Conservation (phyloP, 345 rosid genomes). For the Gossypium rotundifolium region DNA sequence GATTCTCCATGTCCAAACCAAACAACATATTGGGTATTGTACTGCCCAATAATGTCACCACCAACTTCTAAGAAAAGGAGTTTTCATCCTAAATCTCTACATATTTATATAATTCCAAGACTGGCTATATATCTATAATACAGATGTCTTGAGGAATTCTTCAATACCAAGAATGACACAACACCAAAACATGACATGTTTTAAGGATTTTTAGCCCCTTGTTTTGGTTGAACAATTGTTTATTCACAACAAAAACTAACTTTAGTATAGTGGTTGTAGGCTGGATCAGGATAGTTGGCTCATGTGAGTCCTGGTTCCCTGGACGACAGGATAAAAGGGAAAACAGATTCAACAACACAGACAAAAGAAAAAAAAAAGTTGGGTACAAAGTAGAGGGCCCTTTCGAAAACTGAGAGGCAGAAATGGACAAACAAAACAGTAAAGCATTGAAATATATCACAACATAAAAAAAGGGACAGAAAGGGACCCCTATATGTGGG, state of each 20-base stretch:
- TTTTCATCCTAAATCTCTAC: neutral
- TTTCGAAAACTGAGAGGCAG: slow-evolving; percentile 24
- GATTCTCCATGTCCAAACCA: neutral
- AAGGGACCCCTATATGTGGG: slow-evolving; percentile 1
- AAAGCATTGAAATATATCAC: slow-evolving; percentile 21
- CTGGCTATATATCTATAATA: neutral
- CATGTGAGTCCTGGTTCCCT: slow-evolving; percentile 34
- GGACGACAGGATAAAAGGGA: slow-evolving; percentile 16
- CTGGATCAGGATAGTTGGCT: neutral
- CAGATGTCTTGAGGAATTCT: neutral
- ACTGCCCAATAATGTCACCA: neutral
- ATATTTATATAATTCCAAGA: neutral
- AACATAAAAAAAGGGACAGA: slow-evolving; percentile 7
- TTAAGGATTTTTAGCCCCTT: neutral
- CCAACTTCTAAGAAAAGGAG: neutral
- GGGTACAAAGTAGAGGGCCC: slow-evolving; percentile 18
- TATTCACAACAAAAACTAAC: neutral
- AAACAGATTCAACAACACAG: slow-evolving; percentile 5
- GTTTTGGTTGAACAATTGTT: neutral
- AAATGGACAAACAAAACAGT: slow-evolving; percentile 28
- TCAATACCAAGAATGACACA: neutral
- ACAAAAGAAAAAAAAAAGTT: slow-evolving; percentile 14
- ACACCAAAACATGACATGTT: neutral
- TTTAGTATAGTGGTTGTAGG: neutral
- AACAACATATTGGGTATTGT: neutral